A percentile compares a stretch with the other conserved stretches of the same genome.
Evolutionary conservation across 148 eudicot genomes (phyloP).

Genomic region (Spergularia marina): DNA sequence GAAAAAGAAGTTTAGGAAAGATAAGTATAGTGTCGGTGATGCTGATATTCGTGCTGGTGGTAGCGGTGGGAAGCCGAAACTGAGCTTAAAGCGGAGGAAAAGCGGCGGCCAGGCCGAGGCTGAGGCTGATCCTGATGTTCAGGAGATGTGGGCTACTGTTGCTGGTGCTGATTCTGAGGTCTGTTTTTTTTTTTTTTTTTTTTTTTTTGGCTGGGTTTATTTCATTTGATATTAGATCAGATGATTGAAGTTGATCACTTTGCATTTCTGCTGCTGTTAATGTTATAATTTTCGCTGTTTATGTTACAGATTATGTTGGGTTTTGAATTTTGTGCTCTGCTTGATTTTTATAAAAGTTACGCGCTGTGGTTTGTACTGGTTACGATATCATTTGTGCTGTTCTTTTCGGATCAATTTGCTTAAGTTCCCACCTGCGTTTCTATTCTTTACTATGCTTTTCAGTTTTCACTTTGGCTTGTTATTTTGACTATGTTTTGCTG

Average conservation of each 20-base stretch:
- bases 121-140: conserved; percentile 68
- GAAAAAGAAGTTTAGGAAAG: conserved; percentile 52
- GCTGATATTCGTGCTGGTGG: conserved; percentile 21
- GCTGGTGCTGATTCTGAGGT: conserved; percentile 97
- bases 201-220: no score
- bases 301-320: conserved; percentile 1
- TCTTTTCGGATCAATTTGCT: background rate
- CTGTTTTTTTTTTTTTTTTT: conserved; percentile 3
- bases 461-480: no score
- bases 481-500: no score
- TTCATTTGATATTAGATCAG: no score
- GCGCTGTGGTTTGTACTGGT: background rate
- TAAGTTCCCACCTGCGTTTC: background rate
- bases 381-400: background rate
- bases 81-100: conserved; percentile 50
- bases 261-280: conserved; percentile 1
- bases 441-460: background rate
- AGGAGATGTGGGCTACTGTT: conserved; percentile 98
- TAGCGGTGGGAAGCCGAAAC: conserved; percentile 35
- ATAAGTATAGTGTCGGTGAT: conserved; percentile 27
- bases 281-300: background rate
- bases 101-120: conserved; percentile 15
- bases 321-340: background rate
- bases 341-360: background rate
- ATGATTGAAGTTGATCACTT: no score